These are phyloP conservation scores for Monosporozyma aerobia DNA, from an alignment of 805 yeast genomes.

Conservation along the genomic window DNA sequence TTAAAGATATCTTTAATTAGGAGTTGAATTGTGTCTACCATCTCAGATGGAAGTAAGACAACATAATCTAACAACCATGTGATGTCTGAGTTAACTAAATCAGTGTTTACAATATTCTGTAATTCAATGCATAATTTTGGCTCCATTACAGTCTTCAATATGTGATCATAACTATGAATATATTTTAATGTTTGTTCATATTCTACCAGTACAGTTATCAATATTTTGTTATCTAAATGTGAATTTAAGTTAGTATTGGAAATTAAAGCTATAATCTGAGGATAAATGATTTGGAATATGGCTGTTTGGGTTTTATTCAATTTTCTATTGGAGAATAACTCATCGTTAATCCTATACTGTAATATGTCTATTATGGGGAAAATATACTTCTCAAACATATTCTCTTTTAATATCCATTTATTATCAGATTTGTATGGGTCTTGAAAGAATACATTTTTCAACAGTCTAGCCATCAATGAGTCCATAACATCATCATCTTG, in stretches of 20 bases:
- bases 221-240: background rate
- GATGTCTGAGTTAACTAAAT: background rate
- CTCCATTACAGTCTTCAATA: constrained; percentile 27
- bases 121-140: constrained; percentile 33
- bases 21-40: constrained; percentile 2
- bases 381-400: background rate
- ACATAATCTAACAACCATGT: constrained; percentile 15
- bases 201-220: constrained; percentile 12
- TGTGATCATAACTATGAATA: constrained; percentile 14
- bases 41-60: constrained; percentile 4
- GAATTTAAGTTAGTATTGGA: constrained; percentile 7
- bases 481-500: constrained; percentile 14
- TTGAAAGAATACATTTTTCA: constrained; percentile 3
- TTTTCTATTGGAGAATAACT: constrained; percentile 1
- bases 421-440: background rate
- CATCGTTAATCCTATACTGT: constrained; percentile 14
- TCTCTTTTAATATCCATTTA: background rate
- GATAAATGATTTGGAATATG: constrained; percentile 10
- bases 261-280: constrained; percentile 5
- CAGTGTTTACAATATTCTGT: constrained; percentile 28
- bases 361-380: constrained; percentile 10
- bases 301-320: constrained; percentile 22
- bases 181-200: constrained; percentile 16
- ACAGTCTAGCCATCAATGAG: constrained; percentile 8
- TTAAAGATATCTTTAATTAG: constrained; percentile 7